These are phyloP conservation scores for Neurospora cerealis DNA, from an alignment of 495 filamentous ascomycete genomes.

Conservation along the genomic window DNA sequence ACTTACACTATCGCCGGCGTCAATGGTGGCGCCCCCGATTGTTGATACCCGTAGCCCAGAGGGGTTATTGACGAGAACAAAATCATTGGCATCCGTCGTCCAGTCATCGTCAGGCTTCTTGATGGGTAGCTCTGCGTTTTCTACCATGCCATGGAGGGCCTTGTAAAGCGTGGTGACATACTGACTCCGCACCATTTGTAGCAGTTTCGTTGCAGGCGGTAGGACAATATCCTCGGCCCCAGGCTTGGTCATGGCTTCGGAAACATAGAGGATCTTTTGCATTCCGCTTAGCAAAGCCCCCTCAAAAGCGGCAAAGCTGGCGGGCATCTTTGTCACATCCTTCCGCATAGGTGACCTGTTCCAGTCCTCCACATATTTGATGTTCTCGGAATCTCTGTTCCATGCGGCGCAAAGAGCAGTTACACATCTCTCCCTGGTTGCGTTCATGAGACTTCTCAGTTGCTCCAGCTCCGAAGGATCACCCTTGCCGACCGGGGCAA, in stretches of 20 bases:
- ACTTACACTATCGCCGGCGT: slow-evolving; percentile 62
- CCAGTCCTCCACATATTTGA: slow-evolving; percentile 89
- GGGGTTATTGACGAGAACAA: slow-evolving; percentile 14
- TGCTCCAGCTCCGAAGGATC: slow-evolving; percentile 49
- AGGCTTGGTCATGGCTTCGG: slow-evolving; percentile 63
- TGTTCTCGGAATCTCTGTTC: slow-evolving; percentile 80
- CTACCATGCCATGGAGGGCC: slow-evolving; percentile 84
- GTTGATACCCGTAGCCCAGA: slow-evolving; percentile 17
- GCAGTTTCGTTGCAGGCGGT: slow-evolving; percentile 70
- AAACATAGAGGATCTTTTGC: slow-evolving; percentile 91
- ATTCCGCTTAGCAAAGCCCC: slow-evolving; percentile 64
- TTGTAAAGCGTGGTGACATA: slow-evolving; percentile 91
- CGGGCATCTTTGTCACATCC: slow-evolving; percentile 85
- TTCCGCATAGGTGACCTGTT: slow-evolving; percentile 62
- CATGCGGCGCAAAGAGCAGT: slow-evolving; percentile 74
- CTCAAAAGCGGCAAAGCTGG: slow-evolving; percentile 71
- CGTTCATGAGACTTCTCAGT: slow-evolving; percentile 59
- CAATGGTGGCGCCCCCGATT: slow-evolving; percentile 44
- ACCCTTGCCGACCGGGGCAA: slow-evolving; percentile 52
- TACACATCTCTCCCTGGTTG: slow-evolving; percentile 74
- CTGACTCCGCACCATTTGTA: slow-evolving; percentile 74
- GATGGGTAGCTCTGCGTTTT: slow-evolving; percentile 73
- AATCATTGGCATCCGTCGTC: slow-evolving; percentile 39
- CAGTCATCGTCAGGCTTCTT: slow-evolving; percentile 49
- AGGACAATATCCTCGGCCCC: slow-evolving; percentile 64